Conservation (phyloP, 2,329 filamentous ascomycete species). For the Davidsoniella neocaledoniae region DNA sequence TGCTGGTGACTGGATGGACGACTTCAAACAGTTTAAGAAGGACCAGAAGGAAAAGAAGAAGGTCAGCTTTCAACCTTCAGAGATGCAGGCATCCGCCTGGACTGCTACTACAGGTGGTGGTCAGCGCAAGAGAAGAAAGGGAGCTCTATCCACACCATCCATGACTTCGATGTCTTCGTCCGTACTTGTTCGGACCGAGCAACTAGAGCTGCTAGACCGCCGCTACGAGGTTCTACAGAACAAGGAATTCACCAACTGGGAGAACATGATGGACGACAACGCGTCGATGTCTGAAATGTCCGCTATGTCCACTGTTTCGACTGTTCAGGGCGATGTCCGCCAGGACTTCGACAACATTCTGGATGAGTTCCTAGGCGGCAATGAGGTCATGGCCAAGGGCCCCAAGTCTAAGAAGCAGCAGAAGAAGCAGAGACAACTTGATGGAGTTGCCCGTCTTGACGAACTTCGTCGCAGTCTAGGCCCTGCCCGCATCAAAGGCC, state of each 20-base stretch:
- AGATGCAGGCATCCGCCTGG: constrained; percentile 52
- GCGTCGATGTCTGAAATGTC: constrained; percentile 40
- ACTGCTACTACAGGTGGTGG: constrained; percentile 66
- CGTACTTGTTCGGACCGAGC: constrained; percentile 72
- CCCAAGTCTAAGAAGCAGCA: constrained; percentile 54
- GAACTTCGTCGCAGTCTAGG: constrained; percentile 72
- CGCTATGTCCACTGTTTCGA: constrained; percentile 45
- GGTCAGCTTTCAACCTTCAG: constrained; percentile 32
- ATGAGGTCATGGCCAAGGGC: constrained; percentile 28
- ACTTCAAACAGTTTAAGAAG: constrained; percentile 90
- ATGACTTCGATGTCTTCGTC: constrained; percentile 87
- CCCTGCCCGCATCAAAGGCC: constrained; percentile 44
- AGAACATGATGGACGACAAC: constrained; percentile 23
- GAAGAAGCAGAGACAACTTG: constrained; percentile 67
- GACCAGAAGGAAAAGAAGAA: constrained; percentile 39
- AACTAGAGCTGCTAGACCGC: constrained; percentile 67
- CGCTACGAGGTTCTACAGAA: constrained; percentile 77
- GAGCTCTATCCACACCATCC: constrained; percentile 73
- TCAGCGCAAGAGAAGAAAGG: constrained; percentile 85
- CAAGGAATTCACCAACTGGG: constrained; percentile 43
- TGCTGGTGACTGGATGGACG: constrained; percentile 72
- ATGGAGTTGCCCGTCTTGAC: constrained; percentile 75
- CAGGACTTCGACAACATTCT: constrained; percentile 78
- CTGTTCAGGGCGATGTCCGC: constrained; percentile 49
- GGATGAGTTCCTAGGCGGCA: constrained; percentile 71